Evolutionary conservation across 2,329 filamentous ascomycete species (phyloP), one percentile per base, ranked within the genome.

Genomic region (Coniochaeta prunicola): DNA sequence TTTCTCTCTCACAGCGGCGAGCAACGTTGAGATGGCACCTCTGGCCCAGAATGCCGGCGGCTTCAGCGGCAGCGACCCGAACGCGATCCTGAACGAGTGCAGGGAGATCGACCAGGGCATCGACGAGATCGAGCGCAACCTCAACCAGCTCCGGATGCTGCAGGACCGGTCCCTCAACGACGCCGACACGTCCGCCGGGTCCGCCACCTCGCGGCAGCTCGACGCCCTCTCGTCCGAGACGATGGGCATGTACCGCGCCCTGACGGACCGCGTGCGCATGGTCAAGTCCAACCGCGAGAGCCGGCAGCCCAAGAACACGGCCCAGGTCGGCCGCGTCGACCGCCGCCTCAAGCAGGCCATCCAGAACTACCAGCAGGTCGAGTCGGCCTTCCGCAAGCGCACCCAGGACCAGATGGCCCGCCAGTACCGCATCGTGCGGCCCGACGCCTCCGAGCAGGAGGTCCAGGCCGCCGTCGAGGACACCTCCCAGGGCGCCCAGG

Each of bases 401-500:
- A 85, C 91, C 33, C 83, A 90, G 71, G 89, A 91, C 56, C 91
- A 96, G 74, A 90, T 96, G 76, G 89, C 87, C 64, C 85, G 94
- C 58, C 92, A 97, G 72, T 96, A 96, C 75, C 84, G 89, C 60
- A 97, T 97, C 70, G 92, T 94, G 58, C 84, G 86, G 63, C 90
- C 92, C 24, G 87, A 96, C 59, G 91, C 91, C 3, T 83, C 84
- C 30, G 90, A 94, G 58, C 78, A 81, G 48, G 92, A 97, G 72
- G 85, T 97, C 30, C 81, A 83, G 60, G 84, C 88, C 59, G 91
- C 90, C 17, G 88, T 92, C 0, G 85, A 93, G 68, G 86, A 91
- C 66, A 81, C 82, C 65, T 81, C 76, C 15, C 83, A 87, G 62
- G 85, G 86, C 56, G 85, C 86, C 57, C 91, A 96, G 73, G 87